A percentile compares a stretch with the other conserved stretches of the same genome.
Conservation (phyloP, 1,284 basidiomycete species). For the Cystobasidium slooffiae region DNA sequence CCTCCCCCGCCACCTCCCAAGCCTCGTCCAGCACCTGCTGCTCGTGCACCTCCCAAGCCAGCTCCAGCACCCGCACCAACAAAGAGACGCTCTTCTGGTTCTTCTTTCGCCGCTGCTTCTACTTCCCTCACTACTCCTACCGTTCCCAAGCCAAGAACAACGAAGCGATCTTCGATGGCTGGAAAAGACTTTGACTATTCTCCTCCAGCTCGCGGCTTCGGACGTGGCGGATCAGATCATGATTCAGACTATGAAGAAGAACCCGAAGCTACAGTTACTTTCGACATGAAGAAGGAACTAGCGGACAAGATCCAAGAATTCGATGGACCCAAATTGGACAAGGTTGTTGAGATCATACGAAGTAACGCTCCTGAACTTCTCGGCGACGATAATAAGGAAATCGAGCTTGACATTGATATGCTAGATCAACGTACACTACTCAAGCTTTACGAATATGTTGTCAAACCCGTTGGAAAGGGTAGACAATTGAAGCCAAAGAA, state of each 20-base stretch:
- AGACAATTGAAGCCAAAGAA: slow-evolving; percentile 46
- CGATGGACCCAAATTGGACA: slow-evolving; percentile 57
- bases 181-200: slow-evolving; percentile 38
- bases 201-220: slow-evolving; percentile 30
- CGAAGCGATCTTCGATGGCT: slow-evolving; percentile 37
- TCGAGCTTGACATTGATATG: slow-evolving; percentile 92
- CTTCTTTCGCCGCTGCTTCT: slow-evolving; percentile 26
- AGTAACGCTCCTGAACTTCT: slow-evolving; percentile 74
- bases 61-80: slow-evolving; percentile 9
- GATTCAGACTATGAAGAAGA: slow-evolving; percentile 39
- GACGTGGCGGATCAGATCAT: slow-evolving; percentile 26
- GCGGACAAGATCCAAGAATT: slow-evolving; percentile 76
- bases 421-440: slow-evolving; percentile 80
- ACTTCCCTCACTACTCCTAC: slow-evolving; percentile 27
- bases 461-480: slow-evolving; percentile 66
- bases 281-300: slow-evolving; percentile 94
- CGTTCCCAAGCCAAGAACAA: slow-evolving; percentile 40
- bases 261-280: slow-evolving; percentile 66
- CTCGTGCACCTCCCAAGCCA: slow-evolving; percentile 24
- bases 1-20: slow-evolving; percentile 28
- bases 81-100: slow-evolving; percentile 25
- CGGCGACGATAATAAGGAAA: slow-evolving; percentile 82
- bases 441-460: slow-evolving; percentile 91
- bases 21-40: slow-evolving; percentile 37
- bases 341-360: slow-evolving; percentile 75